phyloP scores from a whole-genome alignment of 108 stramenopile species.

The Discostella stelligeroides region DNA sequence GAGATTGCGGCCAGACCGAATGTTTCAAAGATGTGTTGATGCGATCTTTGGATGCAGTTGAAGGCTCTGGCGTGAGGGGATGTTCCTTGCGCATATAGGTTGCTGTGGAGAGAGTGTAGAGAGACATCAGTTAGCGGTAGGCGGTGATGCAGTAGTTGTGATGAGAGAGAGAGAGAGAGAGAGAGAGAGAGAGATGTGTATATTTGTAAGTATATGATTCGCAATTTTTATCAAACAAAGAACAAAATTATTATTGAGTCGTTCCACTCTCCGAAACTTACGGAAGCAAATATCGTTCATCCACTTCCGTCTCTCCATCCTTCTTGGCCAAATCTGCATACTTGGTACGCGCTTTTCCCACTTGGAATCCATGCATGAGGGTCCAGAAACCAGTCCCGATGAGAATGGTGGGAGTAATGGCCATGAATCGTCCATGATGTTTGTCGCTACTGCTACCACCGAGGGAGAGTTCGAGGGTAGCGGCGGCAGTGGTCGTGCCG shows the following conservation, averaged over 20 bases:
- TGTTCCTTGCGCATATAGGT: conserved; percentile 65
- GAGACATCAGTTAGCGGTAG: not conserved
- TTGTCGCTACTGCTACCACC: too few species aligned
- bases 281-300: conserved; percentile 55
- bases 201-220: too few species aligned
- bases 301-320: conserved; percentile 64
- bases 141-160: too few species aligned
- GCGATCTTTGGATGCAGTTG: conserved; percentile 65
- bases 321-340: conserved; percentile 60
- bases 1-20: conserved; percentile 36
- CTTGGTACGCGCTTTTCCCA: conserved; percentile 56
- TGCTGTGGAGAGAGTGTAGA: conserved; percentile 2
- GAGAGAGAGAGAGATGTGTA: too few species aligned
- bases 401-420: conserved; percentile 52
- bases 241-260: too few species aligned
- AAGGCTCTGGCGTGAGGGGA: conserved; percentile 60
- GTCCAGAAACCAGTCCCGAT: conserved; percentile 56
- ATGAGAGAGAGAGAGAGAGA: too few species aligned
- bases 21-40: conserved; percentile 72
- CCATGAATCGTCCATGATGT: not conserved
- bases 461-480: too few species aligned
- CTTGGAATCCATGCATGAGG: conserved; percentile 52
- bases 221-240: too few species aligned
- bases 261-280: too few species aligned
- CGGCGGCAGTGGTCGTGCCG: too few species aligned